phyloP scores from a whole-genome alignment of 768 basidiomycete species.

The Amanita muscaria region DNA sequence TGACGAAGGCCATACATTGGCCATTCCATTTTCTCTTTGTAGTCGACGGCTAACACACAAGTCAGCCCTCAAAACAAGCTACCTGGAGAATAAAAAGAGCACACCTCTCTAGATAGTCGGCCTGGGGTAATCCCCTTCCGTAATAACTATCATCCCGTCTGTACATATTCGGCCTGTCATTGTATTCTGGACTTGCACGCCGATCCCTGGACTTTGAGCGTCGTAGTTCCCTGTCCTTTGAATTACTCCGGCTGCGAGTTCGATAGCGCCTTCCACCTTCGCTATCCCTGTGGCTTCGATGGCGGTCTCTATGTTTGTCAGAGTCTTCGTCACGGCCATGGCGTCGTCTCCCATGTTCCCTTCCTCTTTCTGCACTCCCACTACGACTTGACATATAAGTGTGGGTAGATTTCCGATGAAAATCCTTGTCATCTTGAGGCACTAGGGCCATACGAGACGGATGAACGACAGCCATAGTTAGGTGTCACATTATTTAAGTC shows the following conservation, averaged over 20 bases:
- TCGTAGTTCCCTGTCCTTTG: constrained; percentile 13
- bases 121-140: constrained; percentile 29
- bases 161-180: constrained; percentile 54
- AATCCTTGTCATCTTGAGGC: constrained; percentile 43
- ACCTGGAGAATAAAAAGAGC: constrained; percentile 12
- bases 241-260: constrained; percentile 9
- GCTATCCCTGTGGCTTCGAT: constrained; percentile 17
- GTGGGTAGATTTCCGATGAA: no score
- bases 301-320: constrained; percentile 13
- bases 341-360: constrained; percentile 11
- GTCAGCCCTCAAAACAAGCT: constrained; percentile 4
- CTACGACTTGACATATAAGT: constrained; percentile 18
- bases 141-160: constrained; percentile 24
- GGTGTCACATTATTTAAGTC: not conserved
- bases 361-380: constrained; percentile 13
- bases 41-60: constrained; percentile 48
- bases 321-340: constrained; percentile 13
- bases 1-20: constrained; percentile 77
- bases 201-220: constrained; percentile 14
- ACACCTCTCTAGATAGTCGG: constrained; percentile 66
- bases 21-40: constrained; percentile 49
- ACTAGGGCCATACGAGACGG: constrained; percentile 66
- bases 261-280: no score
- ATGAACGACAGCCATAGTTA: constrained; percentile 60
- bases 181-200: constrained; percentile 51